Evolutionary conservation across 2,329 filamentous ascomycete species (phyloP).

Genomic region (Penicillium expansum): DNA sequence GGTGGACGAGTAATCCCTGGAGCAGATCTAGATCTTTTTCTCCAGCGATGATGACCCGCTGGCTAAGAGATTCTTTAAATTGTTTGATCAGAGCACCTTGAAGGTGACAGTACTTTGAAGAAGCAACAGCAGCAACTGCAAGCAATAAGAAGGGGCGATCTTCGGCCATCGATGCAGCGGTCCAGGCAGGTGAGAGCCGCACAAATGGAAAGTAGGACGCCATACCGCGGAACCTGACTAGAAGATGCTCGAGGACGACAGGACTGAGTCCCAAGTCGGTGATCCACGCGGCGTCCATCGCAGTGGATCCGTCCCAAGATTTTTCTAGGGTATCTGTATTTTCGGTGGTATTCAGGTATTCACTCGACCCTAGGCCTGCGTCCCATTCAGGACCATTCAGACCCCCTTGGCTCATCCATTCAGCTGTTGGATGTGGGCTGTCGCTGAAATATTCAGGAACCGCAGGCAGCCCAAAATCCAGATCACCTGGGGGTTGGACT

Average conservation of each 20-base stretch:
- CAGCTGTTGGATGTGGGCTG: background rate
- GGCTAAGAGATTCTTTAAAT: slow-evolving; percentile 12
- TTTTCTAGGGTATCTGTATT: background rate
- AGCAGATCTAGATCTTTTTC: slow-evolving; percentile 29
- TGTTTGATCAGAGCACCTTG: slow-evolving; percentile 2
- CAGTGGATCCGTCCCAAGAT: background rate
- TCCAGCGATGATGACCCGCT: slow-evolving; percentile 8
- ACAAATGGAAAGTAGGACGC: slow-evolving; percentile 17
- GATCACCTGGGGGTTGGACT: background rate
- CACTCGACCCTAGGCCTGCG: background rate
- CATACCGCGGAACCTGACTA: slow-evolving; percentile 15
- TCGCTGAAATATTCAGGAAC: background rate
- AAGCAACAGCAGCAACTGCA: slow-evolving; percentile 15
- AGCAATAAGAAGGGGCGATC: slow-evolving; percentile 18
- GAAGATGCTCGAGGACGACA: slow-evolving; percentile 10
- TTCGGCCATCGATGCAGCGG: slow-evolving; percentile 15
- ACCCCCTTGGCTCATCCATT: background rate
- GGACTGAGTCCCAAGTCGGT: slow-evolving; percentile 1
- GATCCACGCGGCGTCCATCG: slow-evolving; percentile 4
- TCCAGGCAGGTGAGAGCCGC: slow-evolving; percentile 8
- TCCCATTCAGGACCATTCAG: background rate
- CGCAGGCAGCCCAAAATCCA: background rate
- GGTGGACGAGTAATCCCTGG: slow-evolving; percentile 26
- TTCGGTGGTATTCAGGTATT: background rate
- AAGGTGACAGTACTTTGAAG: slow-evolving; percentile 10